A percentile compares a stretch with the other conserved stretches of the same genome.
These are phyloP conservation scores for Dillenia suffruticosa DNA, from an alignment of 164 flowering plant species.

Conservation along the genomic window DNA sequence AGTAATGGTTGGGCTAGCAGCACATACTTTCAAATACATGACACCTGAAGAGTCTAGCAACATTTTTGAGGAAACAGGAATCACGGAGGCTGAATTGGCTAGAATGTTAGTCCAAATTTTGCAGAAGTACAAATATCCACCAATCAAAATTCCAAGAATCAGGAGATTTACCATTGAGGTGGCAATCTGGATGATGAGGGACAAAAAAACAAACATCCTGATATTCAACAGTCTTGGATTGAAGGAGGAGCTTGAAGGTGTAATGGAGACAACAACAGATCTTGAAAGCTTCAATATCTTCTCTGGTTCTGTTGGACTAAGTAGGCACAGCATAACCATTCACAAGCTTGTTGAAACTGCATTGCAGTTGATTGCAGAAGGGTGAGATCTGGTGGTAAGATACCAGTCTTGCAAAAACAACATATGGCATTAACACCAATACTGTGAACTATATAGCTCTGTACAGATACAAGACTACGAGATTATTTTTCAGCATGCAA, in stretches of 20 bases:
- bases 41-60: constrained; percentile 36
- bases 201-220: constrained; percentile 27
- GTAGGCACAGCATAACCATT: constrained; percentile 56
- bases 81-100: constrained; percentile 43
- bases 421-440: no score
- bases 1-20: constrained; percentile 81
- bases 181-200: constrained; percentile 84
- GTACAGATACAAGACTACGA: no score
- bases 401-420: no score
- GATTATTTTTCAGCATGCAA: no score
- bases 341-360: constrained; percentile 71
- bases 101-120: constrained; percentile 44
- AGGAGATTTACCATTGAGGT: constrained; percentile 76
- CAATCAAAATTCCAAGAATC: constrained; percentile 63
- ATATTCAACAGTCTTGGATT: constrained; percentile 54
- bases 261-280: constrained; percentile 78
- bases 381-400: not conserved
- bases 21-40: constrained; percentile 62
- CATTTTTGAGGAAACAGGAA: constrained; percentile 39
- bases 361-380: constrained; percentile 30
- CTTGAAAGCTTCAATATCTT: constrained; percentile 88
- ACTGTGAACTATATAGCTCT: no score
- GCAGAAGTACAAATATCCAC: constrained; percentile 50
- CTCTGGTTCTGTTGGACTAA: constrained; percentile 81
- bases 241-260: constrained; percentile 56